Evolutionary conservation across 768 basidiomycete species (phyloP), one percentile per base, ranked within the genome.

Genomic region (Lentinus tigrinus): DNA sequence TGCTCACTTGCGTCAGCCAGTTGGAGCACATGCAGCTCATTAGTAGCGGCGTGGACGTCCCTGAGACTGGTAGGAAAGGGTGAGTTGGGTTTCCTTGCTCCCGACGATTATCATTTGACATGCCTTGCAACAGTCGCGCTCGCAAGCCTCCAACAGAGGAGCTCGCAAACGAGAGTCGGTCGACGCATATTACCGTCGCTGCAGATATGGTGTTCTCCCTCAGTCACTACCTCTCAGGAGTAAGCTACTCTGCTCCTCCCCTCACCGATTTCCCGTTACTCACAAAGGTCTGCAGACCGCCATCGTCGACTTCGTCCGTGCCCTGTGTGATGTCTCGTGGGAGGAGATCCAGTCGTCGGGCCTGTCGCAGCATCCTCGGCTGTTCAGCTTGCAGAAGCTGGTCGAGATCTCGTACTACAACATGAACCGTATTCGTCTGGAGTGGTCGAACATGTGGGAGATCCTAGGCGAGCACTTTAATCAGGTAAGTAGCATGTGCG

Each of bases 351-450:
- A 97, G 71, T 95, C 95, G 0, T 98, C 97, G 0, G 95, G 95
- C 17, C 75, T 94, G 27, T 96, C 96, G 3, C 89, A 95, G 60
- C 90, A 94, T 70, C 96, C 97, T 1, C 86, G 97, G 24, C 78
- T 98, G 56, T 99, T 98, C 81, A 96, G 95, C 72, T 75, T 99
- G 56, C 95, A 98, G 73, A 99, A 98, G 74, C 79, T 99, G 36
- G 96, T 98, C 39, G 97, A 99, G 70, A 98, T 99, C 54, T 97
- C 95, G 9, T 99, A 99, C 73, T 99, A 99, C 76, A 99, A 99
- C 74, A 99, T 99, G 97, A 88, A 80, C 61, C 89, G 97, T 47
- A 98, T 99, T 69, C 92, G 97, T 73, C 75, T 99, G 47, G 97
- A 99, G 72, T 99, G 97, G 97, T 93, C 93, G 0, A 91, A 93